phyloP scores from a whole-genome alignment of 495 filamentous ascomycete species.

The Penicillium cosmopolitanum region DNA sequence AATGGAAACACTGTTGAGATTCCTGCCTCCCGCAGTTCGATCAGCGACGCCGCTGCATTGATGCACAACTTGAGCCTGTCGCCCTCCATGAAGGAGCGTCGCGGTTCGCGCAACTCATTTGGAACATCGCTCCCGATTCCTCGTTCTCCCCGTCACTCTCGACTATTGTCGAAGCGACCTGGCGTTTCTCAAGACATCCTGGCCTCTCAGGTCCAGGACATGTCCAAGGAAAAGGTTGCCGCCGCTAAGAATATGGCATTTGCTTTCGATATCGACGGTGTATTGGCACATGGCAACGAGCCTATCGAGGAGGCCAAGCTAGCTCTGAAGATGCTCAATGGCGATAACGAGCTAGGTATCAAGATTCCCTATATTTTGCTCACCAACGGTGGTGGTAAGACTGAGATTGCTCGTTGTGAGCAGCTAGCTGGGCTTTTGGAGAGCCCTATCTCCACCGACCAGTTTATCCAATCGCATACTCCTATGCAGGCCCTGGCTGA shows the following conservation, averaged over 20 bases:
- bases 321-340: conserved; percentile 84
- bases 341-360: conserved; percentile 81
- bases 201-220: conserved; percentile 72
- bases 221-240: conserved; percentile 67
- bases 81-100: conserved; percentile 67
- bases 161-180: conserved; percentile 57
- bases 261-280: conserved; percentile 92
- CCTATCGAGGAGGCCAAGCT: conserved; percentile 82
- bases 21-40: conserved; percentile 68
- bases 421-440: conserved; percentile 78
- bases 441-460: conserved; percentile 73
- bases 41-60: conserved; percentile 68
- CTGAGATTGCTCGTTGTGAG: conserved; percentile 78
- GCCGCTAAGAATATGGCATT: conserved; percentile 76
- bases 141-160: conserved; percentile 67
- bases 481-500: conserved; percentile 88
- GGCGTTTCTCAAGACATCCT: conserved; percentile 66
- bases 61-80: conserved; percentile 74
- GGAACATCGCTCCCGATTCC: conserved; percentile 78
- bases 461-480: conserved; percentile 94
- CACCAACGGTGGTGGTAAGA: conserved; percentile 93
- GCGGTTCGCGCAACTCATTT: conserved; percentile 79
- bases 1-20: conserved; percentile 66
- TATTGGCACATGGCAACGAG: conserved; percentile 77
- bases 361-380: conserved; percentile 91